phyloP scores from a whole-genome alignment of 768 basidiomycete genomes.

The Baorangia bicolor region DNA sequence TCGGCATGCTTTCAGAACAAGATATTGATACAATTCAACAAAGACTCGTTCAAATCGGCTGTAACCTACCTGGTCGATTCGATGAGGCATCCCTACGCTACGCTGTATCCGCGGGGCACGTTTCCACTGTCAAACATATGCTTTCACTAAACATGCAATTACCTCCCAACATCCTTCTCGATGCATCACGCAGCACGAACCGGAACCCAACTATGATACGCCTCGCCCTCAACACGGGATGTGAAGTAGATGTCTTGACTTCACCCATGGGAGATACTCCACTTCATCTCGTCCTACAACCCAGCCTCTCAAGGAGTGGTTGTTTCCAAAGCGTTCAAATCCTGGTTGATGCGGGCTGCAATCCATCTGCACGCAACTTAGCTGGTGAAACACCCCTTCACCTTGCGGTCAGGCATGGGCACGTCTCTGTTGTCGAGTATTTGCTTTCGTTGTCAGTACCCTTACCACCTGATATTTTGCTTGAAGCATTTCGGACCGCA shows the following conservation, averaged over 20 bases:
- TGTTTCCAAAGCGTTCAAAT: not conserved
- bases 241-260: not conserved
- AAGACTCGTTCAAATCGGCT: slow-evolving; percentile 5
- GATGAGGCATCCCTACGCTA: not conserved
- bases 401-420: not conserved
- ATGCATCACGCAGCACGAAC: not conserved
- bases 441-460: not conserved
- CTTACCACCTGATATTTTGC: not conserved
- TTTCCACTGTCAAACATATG: not conserved
- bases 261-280: not conserved
- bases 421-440: not conserved
- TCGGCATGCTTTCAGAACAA: not conserved
- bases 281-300: not conserved
- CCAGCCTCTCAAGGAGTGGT: not conserved
- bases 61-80: not conserved
- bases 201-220: not conserved
- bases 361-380: not conserved
- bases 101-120: slow-evolving; percentile 1
- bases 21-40: not conserved
- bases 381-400: not conserved
- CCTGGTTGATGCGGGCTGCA: slow-evolving; percentile 11
- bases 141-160: not conserved
- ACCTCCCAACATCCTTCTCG: slow-evolving; percentile 6
- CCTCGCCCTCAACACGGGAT: not conserved
- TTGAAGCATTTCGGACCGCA: not conserved